Conservation (phyloP, 169 alveolate genomes). For the Perkinsus marinus region DNA sequence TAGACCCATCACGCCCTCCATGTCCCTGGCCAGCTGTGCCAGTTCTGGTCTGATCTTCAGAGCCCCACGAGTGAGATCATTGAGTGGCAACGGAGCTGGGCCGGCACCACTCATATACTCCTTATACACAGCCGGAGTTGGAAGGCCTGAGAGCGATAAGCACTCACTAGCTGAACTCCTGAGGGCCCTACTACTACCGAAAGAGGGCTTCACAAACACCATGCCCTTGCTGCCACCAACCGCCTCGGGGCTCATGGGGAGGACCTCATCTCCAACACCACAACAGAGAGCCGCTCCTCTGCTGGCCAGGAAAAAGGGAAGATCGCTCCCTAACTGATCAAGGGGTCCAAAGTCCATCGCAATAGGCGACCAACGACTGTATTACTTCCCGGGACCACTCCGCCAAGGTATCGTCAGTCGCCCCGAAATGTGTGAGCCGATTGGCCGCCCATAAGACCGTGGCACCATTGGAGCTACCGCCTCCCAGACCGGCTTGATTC, state of each 20-base stretch:
- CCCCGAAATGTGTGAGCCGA: not conserved
- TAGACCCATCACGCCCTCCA: not conserved
- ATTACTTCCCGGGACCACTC: not conserved
- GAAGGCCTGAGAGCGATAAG: not conserved
- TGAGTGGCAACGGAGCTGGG: constrained; percentile 1
- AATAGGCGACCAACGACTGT: not conserved
- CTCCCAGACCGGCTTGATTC: constrained; percentile 10
- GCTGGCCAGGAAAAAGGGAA: constrained; percentile 1
- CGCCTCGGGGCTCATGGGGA: not conserved
- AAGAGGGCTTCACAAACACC: not conserved
- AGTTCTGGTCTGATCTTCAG: not conserved
- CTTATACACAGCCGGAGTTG: not conserved
- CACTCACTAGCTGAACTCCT: not conserved
- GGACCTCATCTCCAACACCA: constrained; percentile 8
- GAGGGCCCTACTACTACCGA: not conserved
- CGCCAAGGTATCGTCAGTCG: not conserved
- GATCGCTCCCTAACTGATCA: constrained; percentile 3
- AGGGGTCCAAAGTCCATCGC: not conserved
- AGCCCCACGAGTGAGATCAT: constrained; percentile 8
- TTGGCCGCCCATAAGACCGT: constrained; percentile 10
- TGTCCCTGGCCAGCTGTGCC: not conserved
- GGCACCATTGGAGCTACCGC: constrained; percentile 13
- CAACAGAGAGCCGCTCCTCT: constrained; percentile 7
- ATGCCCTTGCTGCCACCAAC: not conserved
- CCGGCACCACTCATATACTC: not conserved